Conservation (phyloP, 768 basidiomycete species). For the Leccinum sublutescens region DNA sequence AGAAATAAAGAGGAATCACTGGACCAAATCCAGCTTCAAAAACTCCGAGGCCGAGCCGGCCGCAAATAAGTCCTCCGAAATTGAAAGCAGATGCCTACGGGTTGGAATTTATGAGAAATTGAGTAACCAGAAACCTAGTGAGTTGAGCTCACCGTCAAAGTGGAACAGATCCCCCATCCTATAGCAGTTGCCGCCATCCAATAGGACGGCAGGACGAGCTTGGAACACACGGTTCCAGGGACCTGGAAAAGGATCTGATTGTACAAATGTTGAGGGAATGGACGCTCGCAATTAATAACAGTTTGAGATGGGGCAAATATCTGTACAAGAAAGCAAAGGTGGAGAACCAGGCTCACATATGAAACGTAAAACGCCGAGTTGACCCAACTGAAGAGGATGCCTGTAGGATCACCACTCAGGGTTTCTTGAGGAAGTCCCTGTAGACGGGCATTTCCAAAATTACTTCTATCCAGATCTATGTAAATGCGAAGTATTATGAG, state of each 20-base stretch:
- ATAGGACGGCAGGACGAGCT: slow-evolving; percentile 62
- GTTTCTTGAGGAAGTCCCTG: slow-evolving; percentile 66
- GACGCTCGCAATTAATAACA: slow-evolving; percentile 18
- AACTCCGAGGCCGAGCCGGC: slow-evolving; percentile 64
- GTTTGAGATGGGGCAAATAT: background rate
- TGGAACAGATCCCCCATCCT: slow-evolving; percentile 77
- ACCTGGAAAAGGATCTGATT: slow-evolving; percentile 65
- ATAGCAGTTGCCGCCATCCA: slow-evolving; percentile 67
- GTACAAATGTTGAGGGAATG: background rate
- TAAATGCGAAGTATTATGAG: background rate
- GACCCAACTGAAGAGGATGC: slow-evolving; percentile 70
- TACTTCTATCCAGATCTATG: slow-evolving; percentile 64
- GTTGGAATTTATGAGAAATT: slow-evolving; percentile 34
- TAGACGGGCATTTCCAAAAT: slow-evolving; percentile 78
- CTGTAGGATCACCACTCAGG: slow-evolving; percentile 65
- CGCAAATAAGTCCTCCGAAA: slow-evolving; percentile 55
- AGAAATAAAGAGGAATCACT: slow-evolving; percentile 75
- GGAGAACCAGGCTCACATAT: slow-evolving; percentile 46
- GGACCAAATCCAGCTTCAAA: slow-evolving; percentile 82
- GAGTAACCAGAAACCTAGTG: slow-evolving; percentile 69
- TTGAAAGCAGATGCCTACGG: slow-evolving; percentile 58
- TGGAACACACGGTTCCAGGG: slow-evolving; percentile 64
- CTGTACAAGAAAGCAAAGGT: background rate
- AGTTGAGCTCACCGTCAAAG: slow-evolving; percentile 62
- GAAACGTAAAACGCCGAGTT: slow-evolving; percentile 78